Percentiles rank a stretch among this genome's conserved stretches.
Evolutionary conservation across 331 rosid genomes (phyloP).

Genomic region (Arachis monticola): DNA sequence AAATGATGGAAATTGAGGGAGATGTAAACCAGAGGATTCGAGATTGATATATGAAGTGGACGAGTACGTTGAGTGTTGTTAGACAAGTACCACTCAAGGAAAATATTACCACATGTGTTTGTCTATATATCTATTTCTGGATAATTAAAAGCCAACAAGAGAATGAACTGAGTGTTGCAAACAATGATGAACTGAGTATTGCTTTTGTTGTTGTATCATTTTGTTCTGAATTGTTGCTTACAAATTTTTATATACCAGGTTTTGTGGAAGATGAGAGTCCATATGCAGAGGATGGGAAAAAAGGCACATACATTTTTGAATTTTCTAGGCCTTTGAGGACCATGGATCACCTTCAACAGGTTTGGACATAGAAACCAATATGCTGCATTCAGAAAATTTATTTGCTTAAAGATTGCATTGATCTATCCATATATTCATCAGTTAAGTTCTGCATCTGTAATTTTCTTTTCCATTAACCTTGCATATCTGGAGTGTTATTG

Average conservation of each 20-base stretch:
- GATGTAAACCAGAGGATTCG: not conserved
- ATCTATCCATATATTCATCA: constrained; percentile 8
- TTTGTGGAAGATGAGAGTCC: constrained; percentile 88
- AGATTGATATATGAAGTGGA: not conserved
- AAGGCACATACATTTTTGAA: constrained; percentile 84
- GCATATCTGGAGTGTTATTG: constrained; percentile 30
- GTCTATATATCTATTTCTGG: not conserved
- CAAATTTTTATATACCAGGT: constrained; percentile 55
- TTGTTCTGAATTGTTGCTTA: constrained; percentile 16
- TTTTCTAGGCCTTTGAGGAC: constrained; percentile 97
- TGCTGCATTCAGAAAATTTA: constrained; percentile 35
- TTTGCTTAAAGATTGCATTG: constrained; percentile 30
- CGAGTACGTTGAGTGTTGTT: not conserved
- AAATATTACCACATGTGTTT: not conserved
- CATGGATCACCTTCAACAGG: constrained; percentile 97
- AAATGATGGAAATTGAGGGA: not conserved
- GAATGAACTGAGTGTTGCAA: not conserved
- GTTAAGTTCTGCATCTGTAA: constrained; percentile 22
- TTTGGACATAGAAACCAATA: constrained; percentile 51
- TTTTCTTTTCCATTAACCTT: constrained; percentile 25
- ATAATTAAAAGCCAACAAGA: not conserved
- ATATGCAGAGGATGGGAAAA: constrained; percentile 68
- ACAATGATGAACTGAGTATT: not conserved
- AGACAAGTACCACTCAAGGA: not conserved
- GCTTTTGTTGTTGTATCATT: not conserved